phyloP scores from a whole-genome alignment of 2,329 filamentous ascomycete genomes.

The Cordyceps pruinosa region DNA sequence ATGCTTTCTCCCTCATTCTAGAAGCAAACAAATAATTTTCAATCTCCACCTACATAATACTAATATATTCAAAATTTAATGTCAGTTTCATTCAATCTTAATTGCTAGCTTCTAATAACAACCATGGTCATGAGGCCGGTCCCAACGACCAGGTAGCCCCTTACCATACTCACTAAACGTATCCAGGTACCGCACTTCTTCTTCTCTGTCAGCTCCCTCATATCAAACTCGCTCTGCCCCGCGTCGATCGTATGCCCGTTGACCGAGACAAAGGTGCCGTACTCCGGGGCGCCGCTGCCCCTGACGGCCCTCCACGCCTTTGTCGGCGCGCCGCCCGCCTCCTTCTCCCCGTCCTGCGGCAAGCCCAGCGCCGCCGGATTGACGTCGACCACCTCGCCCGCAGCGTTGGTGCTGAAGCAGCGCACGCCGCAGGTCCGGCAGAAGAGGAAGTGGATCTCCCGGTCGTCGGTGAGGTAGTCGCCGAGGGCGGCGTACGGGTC shows the following conservation, averaged over 20 bases:
- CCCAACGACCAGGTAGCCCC: conserved; percentile 9
- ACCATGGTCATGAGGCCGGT: conserved; percentile 14
- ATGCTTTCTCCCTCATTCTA: background rate
- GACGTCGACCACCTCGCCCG: conserved; percentile 6
- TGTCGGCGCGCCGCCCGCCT: background rate
- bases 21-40: background rate
- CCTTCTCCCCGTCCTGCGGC: background rate
- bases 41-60: background rate
- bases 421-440: conserved; percentile 31
- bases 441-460: conserved; percentile 18
- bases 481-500: conserved; percentile 28
- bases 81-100: background rate
- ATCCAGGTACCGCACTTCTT: conserved; percentile 15
- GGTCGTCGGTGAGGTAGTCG: conserved; percentile 29
- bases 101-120: conserved; percentile 6
- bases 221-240: conserved; percentile 14
- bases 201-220: conserved; percentile 14
- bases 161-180: conserved; percentile 12
- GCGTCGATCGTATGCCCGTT: conserved; percentile 14
- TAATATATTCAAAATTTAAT: background rate
- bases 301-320: conserved; percentile 12
- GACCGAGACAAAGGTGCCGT: conserved; percentile 9
- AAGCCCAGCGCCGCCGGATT: conserved; percentile 10
- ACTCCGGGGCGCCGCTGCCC: conserved; percentile 1
- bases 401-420: conserved; percentile 26